Evolutionary conservation across 768 basidiomycete species (phyloP), one percentile per base, ranked within the genome.

Genomic region (Gelatoporia subvermispora): DNA sequence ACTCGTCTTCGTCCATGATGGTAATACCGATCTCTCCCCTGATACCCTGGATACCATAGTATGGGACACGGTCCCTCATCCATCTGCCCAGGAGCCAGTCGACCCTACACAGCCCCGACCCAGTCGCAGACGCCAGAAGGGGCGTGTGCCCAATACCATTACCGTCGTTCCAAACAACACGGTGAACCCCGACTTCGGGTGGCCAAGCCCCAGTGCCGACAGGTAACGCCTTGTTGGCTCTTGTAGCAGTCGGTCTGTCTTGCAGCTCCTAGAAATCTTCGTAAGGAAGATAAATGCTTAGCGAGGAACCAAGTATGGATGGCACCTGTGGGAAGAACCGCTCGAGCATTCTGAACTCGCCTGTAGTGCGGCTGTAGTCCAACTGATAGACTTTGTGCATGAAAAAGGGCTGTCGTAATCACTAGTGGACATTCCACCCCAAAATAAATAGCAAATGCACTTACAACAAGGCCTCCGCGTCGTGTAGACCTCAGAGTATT

Each of bases 291-390:
- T 22, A 11, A 18, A 18, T 31, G 16, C 4, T 18, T 3, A 16
- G 10, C 4, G 13, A 8, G 15, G 23, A 10, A 5, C n/a, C 28
- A 31, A 7, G 28, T 13, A 31, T 31, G 28, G 28, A 31, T 21
- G 25, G 23, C 53, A 83, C 93, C 67, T 83, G 79, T 2, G 93
- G 90, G 7, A 86, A 64, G 56, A 95, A 83, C 20, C 80, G 78
- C 49, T 98, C 95, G n/a, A 93, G 67, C 84, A 97, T 91, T 20
- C 94, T 75, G 61, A 79, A 93, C 50, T 89, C 81, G 18, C 80
- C 79, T 0, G 78, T 79, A 7, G 74, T 78, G 35, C 85, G 81
- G 56, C 82, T 92, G 58, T 89, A 92, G 65, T 98, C 95, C 45
- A 98, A 74, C 60, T 89, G 88, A 58, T 81, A 96, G 16, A 95